Conservation (phyloP, 306 rosid genomes). For the Rubus parviflorus region DNA sequence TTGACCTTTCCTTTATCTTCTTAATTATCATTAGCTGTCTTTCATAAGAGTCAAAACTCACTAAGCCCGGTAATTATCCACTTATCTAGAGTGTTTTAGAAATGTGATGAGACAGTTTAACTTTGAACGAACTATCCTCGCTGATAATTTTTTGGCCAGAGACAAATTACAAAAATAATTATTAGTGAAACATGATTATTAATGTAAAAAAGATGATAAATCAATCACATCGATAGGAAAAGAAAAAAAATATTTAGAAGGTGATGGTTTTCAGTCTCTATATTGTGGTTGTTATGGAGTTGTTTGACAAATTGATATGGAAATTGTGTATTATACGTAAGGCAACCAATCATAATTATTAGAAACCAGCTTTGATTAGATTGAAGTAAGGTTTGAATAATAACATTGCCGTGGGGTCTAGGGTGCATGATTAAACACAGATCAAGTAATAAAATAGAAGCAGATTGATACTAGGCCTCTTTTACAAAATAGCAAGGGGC, state of each 20-base stretch:
- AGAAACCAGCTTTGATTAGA: conserved; percentile 8
- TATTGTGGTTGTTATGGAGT: conserved; percentile 34
- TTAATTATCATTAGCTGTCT: neutral
- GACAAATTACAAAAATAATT: neutral
- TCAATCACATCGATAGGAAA: neutral
- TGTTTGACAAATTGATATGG: conserved; percentile 49
- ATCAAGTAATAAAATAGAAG: no score
- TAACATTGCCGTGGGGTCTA: conserved; percentile 6
- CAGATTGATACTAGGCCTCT: no score
- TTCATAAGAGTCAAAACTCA: neutral
- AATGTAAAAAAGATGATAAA: neutral
- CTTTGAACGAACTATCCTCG: neutral
- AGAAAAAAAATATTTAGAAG: no score
- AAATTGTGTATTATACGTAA: neutral
- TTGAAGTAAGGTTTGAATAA: conserved; percentile 19
- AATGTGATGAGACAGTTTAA: neutral
- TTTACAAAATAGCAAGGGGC: no score
- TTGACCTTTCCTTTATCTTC: conserved; percentile 8
- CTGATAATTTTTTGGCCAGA: neutral
- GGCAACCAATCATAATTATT: neutral
- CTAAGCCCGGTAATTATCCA: neutral
- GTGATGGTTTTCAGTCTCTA: conserved; percentile 21
- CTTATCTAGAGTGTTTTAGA: neutral
- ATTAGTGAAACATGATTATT: neutral
- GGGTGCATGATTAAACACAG: conserved; percentile 2